Evolutionary conservation across 306 rosid species (phyloP), one percentile per base, ranked within the genome.

Genomic region (Cucumis hystrix): DNA sequence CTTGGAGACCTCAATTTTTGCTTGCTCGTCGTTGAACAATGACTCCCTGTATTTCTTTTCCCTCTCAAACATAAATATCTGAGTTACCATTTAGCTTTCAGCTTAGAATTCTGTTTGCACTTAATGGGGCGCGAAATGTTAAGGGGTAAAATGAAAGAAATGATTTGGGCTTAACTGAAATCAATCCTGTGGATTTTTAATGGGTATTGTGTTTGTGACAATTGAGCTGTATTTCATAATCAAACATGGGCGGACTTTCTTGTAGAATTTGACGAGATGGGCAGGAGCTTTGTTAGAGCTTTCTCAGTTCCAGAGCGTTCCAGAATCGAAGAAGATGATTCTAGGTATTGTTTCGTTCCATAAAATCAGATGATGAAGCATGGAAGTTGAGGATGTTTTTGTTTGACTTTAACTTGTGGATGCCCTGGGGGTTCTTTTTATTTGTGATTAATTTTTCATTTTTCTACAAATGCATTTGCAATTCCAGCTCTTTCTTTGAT

Each of bases 191-290:
- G 10, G 25, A 8, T 8, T 17, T 45, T 71, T 70, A 23, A 23
- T 23, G 40, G 76, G 41, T 71, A 35, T 45, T 11, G 17, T 69
- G 9, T 23, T 37, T 54, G 51, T 33, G 33, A 10, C 3, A 71
- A 5, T 1, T 47, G n/a, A 13, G 65, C 71, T 74, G 8, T 23
- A 4, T 13, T 74, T 9, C 43, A 39, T 77, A 8, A 58, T 8
- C 8, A 28, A 11, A 68, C 56, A 39, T 52, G 28, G 21, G 30
- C n/a, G 61, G 41, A 15, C 17, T 73, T 30, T 52, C 71, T 28
- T 78, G 81, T 82, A 94, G 98, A 94, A 94, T 83, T 87, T 94
- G 87, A 85, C 96, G 21, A 87, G 93, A 79, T 94, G 98, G 98
- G 97, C 89, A 8, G 96, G 96, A 76, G 92, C 92, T 76, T 80